Percentiles rank a stretch among this genome's conserved stretches.
Evolutionary conservation across 2,329 filamentous ascomycete genomes (phyloP).

Genomic region (Scleromitrula shiraiana): DNA sequence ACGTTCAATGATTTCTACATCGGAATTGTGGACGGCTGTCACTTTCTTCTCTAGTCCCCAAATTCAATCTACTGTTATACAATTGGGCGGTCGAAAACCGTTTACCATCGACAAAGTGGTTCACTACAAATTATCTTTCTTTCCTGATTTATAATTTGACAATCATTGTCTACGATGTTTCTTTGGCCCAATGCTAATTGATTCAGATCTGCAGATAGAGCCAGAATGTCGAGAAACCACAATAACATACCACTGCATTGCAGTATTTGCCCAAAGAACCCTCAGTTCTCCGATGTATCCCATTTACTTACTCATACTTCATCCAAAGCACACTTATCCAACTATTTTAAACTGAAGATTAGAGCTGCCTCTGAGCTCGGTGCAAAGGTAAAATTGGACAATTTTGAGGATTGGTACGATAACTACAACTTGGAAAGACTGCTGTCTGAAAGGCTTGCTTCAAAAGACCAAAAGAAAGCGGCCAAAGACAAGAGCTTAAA

Average conservation of each 20-base stretch:
- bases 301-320: constrained; percentile 87
- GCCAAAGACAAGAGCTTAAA: constrained; percentile 19
- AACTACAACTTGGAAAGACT: constrained; percentile 62
- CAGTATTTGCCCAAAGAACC: constrained; percentile 72
- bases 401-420: constrained; percentile 74
- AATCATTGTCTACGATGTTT: not conserved
- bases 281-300: constrained; percentile 80
- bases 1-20: too few relatives aligned
- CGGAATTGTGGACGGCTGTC: too few relatives aligned
- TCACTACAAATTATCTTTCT: not conserved
- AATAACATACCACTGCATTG: constrained; percentile 61
- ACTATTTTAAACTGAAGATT: constrained; percentile 75
- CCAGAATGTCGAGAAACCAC: constrained; percentile 21
- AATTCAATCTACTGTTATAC: too few relatives aligned
- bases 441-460: constrained; percentile 68
- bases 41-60: too few relatives aligned
- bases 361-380: constrained; percentile 57
- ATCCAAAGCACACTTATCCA: constrained; percentile 84
- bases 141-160: not conserved
- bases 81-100: too few relatives aligned
- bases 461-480: constrained; percentile 63
- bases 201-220: constrained; percentile 1
- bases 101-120: too few relatives aligned
- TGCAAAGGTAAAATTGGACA: constrained; percentile 53
- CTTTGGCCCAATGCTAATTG: constrained; percentile 6